phyloP scores from a whole-genome alignment of 352 stramenopile genomes.

The Phytopythium ostracodes region DNA sequence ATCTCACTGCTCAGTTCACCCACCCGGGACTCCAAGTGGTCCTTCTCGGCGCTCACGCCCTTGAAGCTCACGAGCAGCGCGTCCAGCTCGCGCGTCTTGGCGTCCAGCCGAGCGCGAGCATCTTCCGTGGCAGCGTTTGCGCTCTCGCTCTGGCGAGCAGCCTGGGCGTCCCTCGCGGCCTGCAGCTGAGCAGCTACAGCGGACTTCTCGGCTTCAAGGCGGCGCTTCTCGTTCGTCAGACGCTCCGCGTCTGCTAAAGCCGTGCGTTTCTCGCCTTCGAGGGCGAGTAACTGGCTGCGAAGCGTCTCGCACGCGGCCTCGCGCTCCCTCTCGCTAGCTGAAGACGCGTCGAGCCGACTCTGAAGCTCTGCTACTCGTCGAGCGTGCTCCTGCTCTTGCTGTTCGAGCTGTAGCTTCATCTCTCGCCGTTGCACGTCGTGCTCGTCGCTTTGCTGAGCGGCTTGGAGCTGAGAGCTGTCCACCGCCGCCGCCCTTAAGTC shows the following conservation, averaged over 20 bases:
- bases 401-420: conserved; percentile 20
- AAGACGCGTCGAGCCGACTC: conserved; percentile 18
- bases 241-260: conserved; percentile 16
- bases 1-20: conserved; percentile 27
- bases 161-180: not conserved
- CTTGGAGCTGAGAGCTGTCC: conserved; percentile 4
- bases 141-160: not conserved
- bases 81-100: conserved; percentile 49
- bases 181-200: not conserved
- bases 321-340: conserved; percentile 12
- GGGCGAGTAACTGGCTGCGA: conserved; percentile 10
- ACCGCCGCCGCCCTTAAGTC: not conserved
- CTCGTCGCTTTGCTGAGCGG: not conserved
- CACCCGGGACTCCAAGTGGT: conserved; percentile 23
- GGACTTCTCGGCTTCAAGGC: conserved; percentile 28
- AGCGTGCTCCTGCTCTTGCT: conserved; percentile 9
- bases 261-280: conserved; percentile 19
- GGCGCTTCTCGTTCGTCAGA: conserved; percentile 35
- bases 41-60: conserved; percentile 33
- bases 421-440: not conserved
- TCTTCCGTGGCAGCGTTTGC: not conserved
- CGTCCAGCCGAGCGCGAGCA: conserved; percentile 15
- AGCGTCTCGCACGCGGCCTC: conserved; percentile 19
- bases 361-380: conserved; percentile 15
- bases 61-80: conserved; percentile 35